Evolutionary conservation across 2,329 filamentous ascomycete genomes (phyloP).

Genomic region (Alternaria brassicicola): DNA sequence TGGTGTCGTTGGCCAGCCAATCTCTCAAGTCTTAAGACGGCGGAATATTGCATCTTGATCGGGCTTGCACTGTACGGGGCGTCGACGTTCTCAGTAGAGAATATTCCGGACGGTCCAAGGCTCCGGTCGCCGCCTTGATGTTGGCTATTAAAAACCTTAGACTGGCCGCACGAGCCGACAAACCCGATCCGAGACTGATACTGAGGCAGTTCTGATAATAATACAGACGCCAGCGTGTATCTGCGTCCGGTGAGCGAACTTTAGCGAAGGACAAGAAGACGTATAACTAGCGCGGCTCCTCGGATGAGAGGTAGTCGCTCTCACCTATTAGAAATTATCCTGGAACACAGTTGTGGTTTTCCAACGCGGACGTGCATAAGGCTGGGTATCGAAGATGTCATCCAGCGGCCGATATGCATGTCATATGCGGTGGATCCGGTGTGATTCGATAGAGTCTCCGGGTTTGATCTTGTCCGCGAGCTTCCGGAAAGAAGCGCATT

Average conservation of each 20-base stretch:
- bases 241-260: constrained; percentile 14
- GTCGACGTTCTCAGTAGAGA: not conserved
- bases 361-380: constrained; percentile 12
- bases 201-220: not conserved
- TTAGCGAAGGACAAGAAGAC: not conserved
- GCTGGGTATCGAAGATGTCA: constrained; percentile 18
- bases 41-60: not conserved
- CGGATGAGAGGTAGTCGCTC: not conserved
- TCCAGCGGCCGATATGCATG: constrained; percentile 8
- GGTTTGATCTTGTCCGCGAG: not conserved
- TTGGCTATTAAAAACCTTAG: not conserved
- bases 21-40: not conserved
- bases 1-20: not conserved
- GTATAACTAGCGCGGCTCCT: not conserved
- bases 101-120: no score
- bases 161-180: not conserved
- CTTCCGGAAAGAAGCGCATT: constrained; percentile 13
- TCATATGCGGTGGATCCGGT: constrained; percentile 25
- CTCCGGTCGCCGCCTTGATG: not conserved
- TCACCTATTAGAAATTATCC: not conserved
- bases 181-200: not conserved
- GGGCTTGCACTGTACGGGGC: not conserved
- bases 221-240: not conserved
- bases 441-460: constrained; percentile 8
- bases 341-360: not conserved